Evolutionary conservation across 1,139 yeast species (phyloP).

Genomic region (Taphrina pruni): DNA sequence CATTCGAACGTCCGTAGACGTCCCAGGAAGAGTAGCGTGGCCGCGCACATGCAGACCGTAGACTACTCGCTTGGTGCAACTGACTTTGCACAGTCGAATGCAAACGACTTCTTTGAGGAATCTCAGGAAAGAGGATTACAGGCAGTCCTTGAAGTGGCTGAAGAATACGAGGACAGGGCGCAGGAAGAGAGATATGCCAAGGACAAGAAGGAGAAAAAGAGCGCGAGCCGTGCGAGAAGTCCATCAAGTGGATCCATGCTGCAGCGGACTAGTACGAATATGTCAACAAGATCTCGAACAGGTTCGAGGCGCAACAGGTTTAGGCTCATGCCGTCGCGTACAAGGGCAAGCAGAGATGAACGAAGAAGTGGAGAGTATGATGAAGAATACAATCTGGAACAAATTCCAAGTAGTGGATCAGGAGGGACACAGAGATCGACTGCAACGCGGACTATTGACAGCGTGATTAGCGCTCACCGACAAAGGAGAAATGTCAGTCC

Average conservation of each 20-base stretch:
- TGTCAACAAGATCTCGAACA: conserved; percentile 20
- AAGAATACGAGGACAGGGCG: conserved; percentile 33
- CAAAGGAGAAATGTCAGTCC: conserved; percentile 4
- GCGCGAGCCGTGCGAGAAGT: conserved; percentile 21
- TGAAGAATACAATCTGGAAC: conserved; percentile 30
- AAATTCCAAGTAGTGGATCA: conserved; percentile 9
- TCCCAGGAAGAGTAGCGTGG: conserved; percentile 12
- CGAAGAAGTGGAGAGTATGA: conserved; percentile 19
- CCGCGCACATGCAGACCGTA: conserved; percentile 36
- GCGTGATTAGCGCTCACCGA: conserved; percentile 6
- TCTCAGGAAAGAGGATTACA: conserved; percentile 36
- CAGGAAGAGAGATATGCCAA: conserved; percentile 25
- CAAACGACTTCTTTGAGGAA: conserved; percentile 37
- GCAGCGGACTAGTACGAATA: conserved; percentile 29
- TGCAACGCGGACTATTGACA: conserved; percentile 12
- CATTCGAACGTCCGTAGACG: neutral
- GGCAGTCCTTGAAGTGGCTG: conserved; percentile 40
- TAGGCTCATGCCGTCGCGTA: conserved; percentile 29
- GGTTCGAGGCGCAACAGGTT: conserved; percentile 26
- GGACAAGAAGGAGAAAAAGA: conserved; percentile 22
- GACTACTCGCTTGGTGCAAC: conserved; percentile 38
- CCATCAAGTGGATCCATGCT: conserved; percentile 10
- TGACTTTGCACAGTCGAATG: conserved; percentile 35
- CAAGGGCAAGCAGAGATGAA: conserved; percentile 6
- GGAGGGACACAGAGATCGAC: conserved; percentile 4